These are phyloP conservation scores for Trichoderma sp. DNA, from an alignment of 2,329 filamentous ascomycete species.

Conservation along the genomic window DNA sequence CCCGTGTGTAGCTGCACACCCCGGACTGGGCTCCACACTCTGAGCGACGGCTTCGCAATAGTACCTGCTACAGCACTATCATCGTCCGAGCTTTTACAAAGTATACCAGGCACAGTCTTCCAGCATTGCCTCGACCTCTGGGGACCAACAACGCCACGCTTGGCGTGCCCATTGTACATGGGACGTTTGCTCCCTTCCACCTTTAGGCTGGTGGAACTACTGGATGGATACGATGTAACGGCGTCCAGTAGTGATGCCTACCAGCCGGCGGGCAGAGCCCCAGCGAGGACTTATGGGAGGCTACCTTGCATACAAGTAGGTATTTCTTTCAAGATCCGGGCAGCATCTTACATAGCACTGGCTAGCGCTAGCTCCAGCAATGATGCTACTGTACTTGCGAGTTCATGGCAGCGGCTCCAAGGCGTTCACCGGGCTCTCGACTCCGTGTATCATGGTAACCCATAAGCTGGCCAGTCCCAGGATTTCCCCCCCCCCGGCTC, in stretches of 20 bases:
- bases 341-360: background rate
- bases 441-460: background rate
- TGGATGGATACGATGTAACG: background rate
- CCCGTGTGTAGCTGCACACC: conserved; percentile 21
- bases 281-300: background rate
- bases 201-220: background rate
- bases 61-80: background rate
- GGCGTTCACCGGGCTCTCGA: background rate
- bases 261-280: background rate
- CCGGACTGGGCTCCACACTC: background rate
- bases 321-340: background rate
- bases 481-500: background rate
- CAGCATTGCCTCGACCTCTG: conserved; percentile 9
- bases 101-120: background rate
- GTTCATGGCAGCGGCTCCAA: background rate
- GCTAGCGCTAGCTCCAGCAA: background rate
- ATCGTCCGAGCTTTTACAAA: background rate
- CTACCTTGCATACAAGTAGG: background rate
- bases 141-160: conserved; percentile 20
- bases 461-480: conserved; percentile 2
- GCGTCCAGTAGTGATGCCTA: background rate
- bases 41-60: background rate
- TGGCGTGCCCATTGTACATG: background rate
- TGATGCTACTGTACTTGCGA: background rate
- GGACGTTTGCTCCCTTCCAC: background rate